These are phyloP conservation scores for Penicillium aurantiogriseum DNA, from an alignment of 2,329 filamentous ascomycete species.

Conservation along the genomic window DNA sequence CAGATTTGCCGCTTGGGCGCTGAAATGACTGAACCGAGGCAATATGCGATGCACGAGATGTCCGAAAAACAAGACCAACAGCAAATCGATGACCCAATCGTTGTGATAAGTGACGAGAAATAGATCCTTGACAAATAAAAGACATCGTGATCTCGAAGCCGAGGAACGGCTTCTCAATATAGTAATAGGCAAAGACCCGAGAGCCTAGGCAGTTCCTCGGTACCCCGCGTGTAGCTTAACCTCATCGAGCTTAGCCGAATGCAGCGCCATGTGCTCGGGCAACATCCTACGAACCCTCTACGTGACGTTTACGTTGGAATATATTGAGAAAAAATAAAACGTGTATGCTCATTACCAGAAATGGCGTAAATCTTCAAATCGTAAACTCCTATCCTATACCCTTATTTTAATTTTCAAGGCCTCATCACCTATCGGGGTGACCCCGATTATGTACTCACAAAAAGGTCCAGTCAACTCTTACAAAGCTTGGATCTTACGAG, in stretches of 20 bases:
- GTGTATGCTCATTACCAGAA: constrained; percentile 22
- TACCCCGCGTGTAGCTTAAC: constrained; percentile 26
- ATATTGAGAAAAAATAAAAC: constrained; percentile 8
- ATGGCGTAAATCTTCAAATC: constrained; percentile 27
- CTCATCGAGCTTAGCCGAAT: constrained; percentile 18
- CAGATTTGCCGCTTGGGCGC: neutral
- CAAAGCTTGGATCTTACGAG: constrained; percentile 56
- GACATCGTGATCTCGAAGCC: constrained; percentile 10
- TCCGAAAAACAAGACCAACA: neutral
- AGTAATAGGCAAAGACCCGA: constrained; percentile 17
- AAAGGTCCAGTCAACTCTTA: constrained; percentile 14
- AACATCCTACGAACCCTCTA: neutral
- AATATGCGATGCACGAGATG: neutral
- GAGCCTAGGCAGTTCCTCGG: constrained; percentile 25
- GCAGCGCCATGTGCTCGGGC: constrained; percentile 17
- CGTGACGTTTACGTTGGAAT: neutral
- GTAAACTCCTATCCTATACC: constrained; percentile 34
- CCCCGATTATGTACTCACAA: constrained; percentile 26
- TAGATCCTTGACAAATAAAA: neutral
- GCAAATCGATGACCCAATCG: neutral
- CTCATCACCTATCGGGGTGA: constrained; percentile 31
- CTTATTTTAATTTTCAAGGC: constrained; percentile 32
- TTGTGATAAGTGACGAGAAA: constrained; percentile 5
- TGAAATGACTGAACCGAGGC: neutral
- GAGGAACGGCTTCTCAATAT: constrained; percentile 2